These are phyloP conservation scores for Teratosphaeria epicoccoides DNA, from an alignment of 2,329 filamentous ascomycete species.

Conservation along the genomic window DNA sequence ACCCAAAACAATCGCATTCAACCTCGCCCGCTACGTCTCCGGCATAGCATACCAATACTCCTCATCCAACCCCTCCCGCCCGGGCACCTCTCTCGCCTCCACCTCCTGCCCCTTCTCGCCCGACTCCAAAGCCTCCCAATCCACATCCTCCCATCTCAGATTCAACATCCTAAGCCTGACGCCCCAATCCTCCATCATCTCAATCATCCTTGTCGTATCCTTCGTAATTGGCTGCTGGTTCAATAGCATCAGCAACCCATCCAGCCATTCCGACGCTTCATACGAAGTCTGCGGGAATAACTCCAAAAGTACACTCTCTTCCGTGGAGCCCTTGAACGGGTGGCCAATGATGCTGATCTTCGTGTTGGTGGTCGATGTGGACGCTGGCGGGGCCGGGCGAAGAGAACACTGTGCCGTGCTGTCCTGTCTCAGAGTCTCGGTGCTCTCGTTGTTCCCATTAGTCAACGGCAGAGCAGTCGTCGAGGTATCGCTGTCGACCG, in stretches of 20 bases:
- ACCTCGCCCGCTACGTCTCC: slow-evolving; percentile 4
- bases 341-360: slow-evolving; percentile 82
- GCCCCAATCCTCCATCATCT: slow-evolving; percentile 78
- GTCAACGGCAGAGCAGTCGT: slow-evolving; percentile 45
- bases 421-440: slow-evolving; percentile 14
- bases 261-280: slow-evolving; percentile 89
- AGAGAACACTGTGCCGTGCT: background rate
- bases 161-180: slow-evolving; percentile 88
- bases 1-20: background rate
- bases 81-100: slow-evolving; percentile 56
- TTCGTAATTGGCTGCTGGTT: slow-evolving; percentile 95
- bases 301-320: slow-evolving; percentile 67
- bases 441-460: slow-evolving; percentile 29
- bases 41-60: slow-evolving; percentile 77
- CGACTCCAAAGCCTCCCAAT: slow-evolving; percentile 31
- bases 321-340: slow-evolving; percentile 2
- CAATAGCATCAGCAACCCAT: slow-evolving; percentile 86
- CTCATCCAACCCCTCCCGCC: slow-evolving; percentile 74
- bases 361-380: slow-evolving; percentile 43
- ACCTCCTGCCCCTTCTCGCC: slow-evolving; percentile 34
- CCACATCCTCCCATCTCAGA: slow-evolving; percentile 74
- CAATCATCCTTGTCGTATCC: slow-evolving; percentile 83
- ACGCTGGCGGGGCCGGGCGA: background rate
- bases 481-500: slow-evolving; percentile 86
- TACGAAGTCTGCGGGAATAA: slow-evolving; percentile 71